Evolutionary conservation across 164 flowering plant species (phyloP).

Genomic region (Kingdonia uniflora): DNA sequence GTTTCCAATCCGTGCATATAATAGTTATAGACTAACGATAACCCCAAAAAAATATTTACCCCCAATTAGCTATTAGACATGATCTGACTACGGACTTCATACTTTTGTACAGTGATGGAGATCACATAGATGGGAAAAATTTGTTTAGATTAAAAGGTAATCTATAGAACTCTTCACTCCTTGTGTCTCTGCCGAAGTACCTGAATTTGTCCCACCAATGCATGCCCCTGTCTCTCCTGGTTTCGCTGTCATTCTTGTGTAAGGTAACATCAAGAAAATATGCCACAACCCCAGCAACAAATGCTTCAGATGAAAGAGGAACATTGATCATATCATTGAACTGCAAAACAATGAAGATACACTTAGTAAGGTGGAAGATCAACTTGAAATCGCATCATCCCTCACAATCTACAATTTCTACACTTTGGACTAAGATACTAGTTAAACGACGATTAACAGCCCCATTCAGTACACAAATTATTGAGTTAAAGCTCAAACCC

Average conservation of each 20-base stretch:
- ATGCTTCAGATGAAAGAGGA: slow-evolving; percentile 76
- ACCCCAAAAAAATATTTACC: background rate
- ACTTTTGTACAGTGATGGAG: no score
- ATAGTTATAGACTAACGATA: no score
- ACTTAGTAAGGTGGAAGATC: background rate
- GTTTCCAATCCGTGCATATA: no score
- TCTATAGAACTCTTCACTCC: slow-evolving; percentile 91
- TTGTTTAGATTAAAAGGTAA: slow-evolving; percentile 91
- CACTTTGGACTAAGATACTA: no score
- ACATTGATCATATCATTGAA: slow-evolving; percentile 88
- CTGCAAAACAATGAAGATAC: slow-evolving; percentile 26
- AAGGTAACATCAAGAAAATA: slow-evolving; percentile 70
- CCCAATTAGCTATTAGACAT: slow-evolving; percentile 8
- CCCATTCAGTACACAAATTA: no score
- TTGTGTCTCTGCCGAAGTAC: slow-evolving; percentile 57
- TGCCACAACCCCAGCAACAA: slow-evolving; percentile 77
- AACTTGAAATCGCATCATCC: no score
- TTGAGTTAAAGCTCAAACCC: no score
- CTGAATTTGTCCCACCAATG: slow-evolving; percentile 96
- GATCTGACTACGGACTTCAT: no score
- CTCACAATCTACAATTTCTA: no score
- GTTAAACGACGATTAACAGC: no score
- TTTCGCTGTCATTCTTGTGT: slow-evolving; percentile 38
- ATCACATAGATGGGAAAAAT: slow-evolving; percentile 84
- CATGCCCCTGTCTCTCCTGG: slow-evolving; percentile 81